Conservation (phyloP, 495 filamentous ascomycete genomes). For the Staphylotrichum tortipilum region DNA sequence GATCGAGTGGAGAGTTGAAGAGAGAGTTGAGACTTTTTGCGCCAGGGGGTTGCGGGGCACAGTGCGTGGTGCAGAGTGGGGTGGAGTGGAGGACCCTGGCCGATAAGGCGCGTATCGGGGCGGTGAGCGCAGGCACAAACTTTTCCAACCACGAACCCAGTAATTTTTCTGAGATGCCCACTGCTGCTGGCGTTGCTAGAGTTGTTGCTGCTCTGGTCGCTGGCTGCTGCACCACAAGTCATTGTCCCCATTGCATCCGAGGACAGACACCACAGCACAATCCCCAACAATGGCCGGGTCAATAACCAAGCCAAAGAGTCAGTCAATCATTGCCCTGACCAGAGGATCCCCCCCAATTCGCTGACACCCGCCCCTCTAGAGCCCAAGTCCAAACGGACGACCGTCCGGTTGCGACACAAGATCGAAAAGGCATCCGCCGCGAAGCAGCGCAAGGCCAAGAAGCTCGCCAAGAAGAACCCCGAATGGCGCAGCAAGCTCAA, state of each 20-base stretch:
- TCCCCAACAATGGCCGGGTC: conserved; percentile 34
- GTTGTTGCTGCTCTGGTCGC: too few relatives aligned
- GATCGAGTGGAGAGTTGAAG: too few relatives aligned
- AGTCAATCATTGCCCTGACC: conserved; percentile 7
- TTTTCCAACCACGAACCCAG: conserved; percentile 16
- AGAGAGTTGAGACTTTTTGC: not conserved
- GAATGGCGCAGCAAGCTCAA: conserved; percentile 88
- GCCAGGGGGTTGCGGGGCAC: conserved; percentile 4
- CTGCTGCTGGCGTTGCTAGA: not conserved
- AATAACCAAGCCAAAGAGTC: conserved; percentile 47
- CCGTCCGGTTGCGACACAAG: conserved; percentile 84
- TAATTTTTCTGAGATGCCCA: conserved; percentile 28
- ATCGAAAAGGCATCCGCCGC: conserved; percentile 88
- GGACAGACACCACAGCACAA: not conserved
- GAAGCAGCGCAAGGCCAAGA: conserved; percentile 83
- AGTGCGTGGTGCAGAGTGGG: not conserved
- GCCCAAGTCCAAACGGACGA: conserved; percentile 85
- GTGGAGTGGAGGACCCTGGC: conserved; percentile 8
- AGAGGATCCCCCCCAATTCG: not conserved
- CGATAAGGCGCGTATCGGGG: conserved; percentile 25
- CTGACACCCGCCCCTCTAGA: conserved; percentile 47
- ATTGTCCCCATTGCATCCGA: too few relatives aligned
- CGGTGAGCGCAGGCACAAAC: conserved; percentile 34
- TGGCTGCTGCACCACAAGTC: too few relatives aligned
- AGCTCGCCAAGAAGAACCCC: conserved; percentile 89